These are phyloP conservation scores for Prosopis cineraria DNA, from an alignment of 306 rosid genomes.

Conservation along the genomic window DNA sequence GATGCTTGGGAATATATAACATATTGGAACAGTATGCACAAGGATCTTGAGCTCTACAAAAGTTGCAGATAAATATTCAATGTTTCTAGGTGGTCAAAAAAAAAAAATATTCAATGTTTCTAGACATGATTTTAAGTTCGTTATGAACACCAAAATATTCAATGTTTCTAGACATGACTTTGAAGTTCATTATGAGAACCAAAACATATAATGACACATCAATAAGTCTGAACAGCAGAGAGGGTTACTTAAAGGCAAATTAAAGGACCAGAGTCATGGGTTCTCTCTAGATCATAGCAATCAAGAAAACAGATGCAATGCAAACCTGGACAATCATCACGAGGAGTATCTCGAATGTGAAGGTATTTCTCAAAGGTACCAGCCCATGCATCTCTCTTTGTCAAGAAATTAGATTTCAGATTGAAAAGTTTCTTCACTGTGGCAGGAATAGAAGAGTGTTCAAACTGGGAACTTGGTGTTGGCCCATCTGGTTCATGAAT, in stretches of 20 bases:
- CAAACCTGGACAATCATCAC: conserved; percentile 96
- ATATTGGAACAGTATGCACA: conserved; percentile 9
- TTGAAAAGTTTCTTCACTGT: conserved; percentile 94
- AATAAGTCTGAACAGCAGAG: not conserved
- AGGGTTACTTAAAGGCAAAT: not conserved
- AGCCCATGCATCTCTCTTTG: conserved; percentile 99
- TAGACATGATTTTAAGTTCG: not conserved
- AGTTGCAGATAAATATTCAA: conserved; percentile 10
- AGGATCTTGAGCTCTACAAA: not conserved
- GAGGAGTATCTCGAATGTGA: conserved; percentile 69
- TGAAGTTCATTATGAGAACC: not conserved
- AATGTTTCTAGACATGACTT: not conserved
- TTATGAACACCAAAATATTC: conserved; percentile 1
- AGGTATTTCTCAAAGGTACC: conserved; percentile 85
- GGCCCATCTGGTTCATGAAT: conserved; percentile 90
- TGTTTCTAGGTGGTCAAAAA: too few species aligned
- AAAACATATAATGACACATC: not conserved
- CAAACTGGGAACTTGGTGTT: conserved; percentile 73
- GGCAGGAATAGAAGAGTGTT: conserved; percentile 90
- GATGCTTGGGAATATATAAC: not conserved
- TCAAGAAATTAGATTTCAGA: conserved; percentile 86
- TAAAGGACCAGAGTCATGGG: not conserved
- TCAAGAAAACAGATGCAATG: not conserved
- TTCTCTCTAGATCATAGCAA: not conserved
- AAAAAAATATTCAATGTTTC: not conserved